Evolutionary conservation across 768 basidiomycete genomes (phyloP).

Genomic region (Botryobasidium botryosum): DNA sequence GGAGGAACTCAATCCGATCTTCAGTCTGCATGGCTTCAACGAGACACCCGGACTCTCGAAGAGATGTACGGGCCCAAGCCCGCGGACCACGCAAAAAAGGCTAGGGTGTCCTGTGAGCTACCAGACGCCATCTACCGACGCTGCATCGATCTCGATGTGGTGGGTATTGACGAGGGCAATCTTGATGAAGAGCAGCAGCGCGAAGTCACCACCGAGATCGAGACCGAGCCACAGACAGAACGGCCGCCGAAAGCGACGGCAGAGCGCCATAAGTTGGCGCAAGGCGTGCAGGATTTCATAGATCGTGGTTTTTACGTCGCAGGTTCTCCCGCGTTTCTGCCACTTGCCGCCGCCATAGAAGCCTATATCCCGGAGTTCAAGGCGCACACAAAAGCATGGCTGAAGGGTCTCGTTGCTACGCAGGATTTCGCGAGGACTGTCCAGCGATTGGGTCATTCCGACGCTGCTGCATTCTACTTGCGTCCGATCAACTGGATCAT

Average conservation of each 20-base stretch:
- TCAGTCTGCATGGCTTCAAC: conserved; percentile 6
- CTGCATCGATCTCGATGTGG: too few relatives aligned
- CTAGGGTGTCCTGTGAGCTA: too few relatives aligned
- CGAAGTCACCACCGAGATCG: background rate
- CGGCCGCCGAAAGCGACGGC: background rate
- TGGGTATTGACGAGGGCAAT: too few relatives aligned
- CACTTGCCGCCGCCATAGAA: too few relatives aligned
- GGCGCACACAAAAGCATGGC: background rate
- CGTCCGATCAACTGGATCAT: conserved; percentile 7
- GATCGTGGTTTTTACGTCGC: too few relatives aligned
- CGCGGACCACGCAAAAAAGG: too few relatives aligned
- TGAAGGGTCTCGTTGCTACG: background rate
- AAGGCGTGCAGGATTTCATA: too few relatives aligned
- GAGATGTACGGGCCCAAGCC: conserved; percentile 2
- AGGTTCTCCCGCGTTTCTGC: too few relatives aligned
- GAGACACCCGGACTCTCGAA: conserved; percentile 5
- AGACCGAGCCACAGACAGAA: background rate
- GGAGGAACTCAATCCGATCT: too few relatives aligned
- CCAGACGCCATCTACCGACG: too few relatives aligned
- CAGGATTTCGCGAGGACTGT: conserved; percentile 1
- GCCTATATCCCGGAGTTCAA: too few relatives aligned
- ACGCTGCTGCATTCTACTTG: conserved; percentile 9
- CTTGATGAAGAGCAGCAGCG: conserved; percentile 4
- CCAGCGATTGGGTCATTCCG: background rate
- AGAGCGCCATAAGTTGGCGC: background rate